These are phyloP conservation scores for Agaricus sinodeliciosus DNA, from an alignment of 768 basidiomycete genomes.

Conservation along the genomic window DNA sequence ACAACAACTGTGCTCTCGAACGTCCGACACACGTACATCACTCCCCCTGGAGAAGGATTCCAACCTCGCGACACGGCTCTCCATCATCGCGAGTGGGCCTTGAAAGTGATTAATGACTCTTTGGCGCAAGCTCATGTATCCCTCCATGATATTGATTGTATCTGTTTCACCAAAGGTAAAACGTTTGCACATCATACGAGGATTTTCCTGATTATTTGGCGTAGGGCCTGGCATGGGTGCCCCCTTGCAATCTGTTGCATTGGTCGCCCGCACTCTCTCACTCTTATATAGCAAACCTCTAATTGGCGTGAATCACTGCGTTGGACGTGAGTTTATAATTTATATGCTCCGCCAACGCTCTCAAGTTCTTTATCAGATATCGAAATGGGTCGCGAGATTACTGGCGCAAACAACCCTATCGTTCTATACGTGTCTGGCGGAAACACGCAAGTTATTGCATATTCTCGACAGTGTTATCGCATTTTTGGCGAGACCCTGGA, in stretches of 20 bases:
- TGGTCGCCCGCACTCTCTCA: conserved; percentile 88
- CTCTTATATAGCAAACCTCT: conserved; percentile 86
- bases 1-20: conserved; percentile 81
- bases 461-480: conserved; percentile 93
- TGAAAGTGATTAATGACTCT: conserved; percentile 75
- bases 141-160: conserved; percentile 83
- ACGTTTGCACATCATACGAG: conserved; percentile 5
- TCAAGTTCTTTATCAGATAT: conserved; percentile 56
- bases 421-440: conserved; percentile 98
- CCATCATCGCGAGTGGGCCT: conserved; percentile 92
- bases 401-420: conserved; percentile 90
- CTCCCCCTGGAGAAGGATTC: conserved; percentile 97
- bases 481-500: conserved; percentile 99
- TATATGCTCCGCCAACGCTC: neutral
- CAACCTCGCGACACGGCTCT: conserved; percentile 92
- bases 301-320: conserved; percentile 97
- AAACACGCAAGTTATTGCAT: conserved; percentile 98
- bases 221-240: conserved; percentile 99
- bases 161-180: conserved; percentile 93
- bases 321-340: conserved; percentile 70
- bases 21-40: conserved; percentile 96
- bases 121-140: conserved; percentile 59
- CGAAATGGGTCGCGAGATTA: conserved; percentile 96
- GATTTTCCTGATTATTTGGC: neutral
- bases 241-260: conserved; percentile 88